Base-by-base conservation (phyloP, 306 rosid genomes). In the Citrullus amarus region DNA sequence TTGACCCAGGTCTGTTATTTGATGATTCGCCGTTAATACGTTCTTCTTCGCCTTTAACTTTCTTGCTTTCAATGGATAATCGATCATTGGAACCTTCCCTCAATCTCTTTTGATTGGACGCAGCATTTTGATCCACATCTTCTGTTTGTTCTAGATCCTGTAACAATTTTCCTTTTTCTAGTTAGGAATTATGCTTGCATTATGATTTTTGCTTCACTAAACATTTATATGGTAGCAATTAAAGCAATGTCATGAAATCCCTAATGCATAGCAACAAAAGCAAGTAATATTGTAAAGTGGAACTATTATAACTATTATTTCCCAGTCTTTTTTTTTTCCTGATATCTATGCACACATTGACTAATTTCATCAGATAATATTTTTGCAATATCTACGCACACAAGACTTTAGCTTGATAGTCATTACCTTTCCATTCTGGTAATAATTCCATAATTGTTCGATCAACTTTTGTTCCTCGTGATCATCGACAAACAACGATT, bases 371-470 rank as follows among this genome's bases (percentile, higher is more conserved):
- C 32, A 9, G 15, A 58, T 9, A 58, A 58, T 9, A 1, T 3
- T 10, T 58, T 1, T 1, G 5, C 17, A 13, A 48, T 48, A 48
- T 48, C 54, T 48, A 48, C 0, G 54, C 5, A 48, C 54, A 48
- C 16, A 48, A 12, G 54, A 13, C 16, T 48, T 48, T 2, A 48
- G 51, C 54, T 0, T 50, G 60, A 73, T 30, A 51, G 46, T 32
- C 77, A 16, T 84, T 87, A 91, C 98, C 93, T 87, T 90, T 71
- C 81, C 83, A 71, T 85, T 88, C 75, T 85, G 85, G 88, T 86
- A 93, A 84, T 74, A 82, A 43, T 86, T 71, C 96, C 94, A 90
- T 25, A 92, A 84, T 48, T 59, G 46, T 61, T 90, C 86, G 20
- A 90, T 86, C 81, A 89, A 58, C 60, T 65, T 85, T 80, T 85